Evolutionary conservation across 2,329 filamentous ascomycete genomes (phyloP), one percentile per base, ranked within the genome.

Genomic region (Taxawa tesnikishii): DNA sequence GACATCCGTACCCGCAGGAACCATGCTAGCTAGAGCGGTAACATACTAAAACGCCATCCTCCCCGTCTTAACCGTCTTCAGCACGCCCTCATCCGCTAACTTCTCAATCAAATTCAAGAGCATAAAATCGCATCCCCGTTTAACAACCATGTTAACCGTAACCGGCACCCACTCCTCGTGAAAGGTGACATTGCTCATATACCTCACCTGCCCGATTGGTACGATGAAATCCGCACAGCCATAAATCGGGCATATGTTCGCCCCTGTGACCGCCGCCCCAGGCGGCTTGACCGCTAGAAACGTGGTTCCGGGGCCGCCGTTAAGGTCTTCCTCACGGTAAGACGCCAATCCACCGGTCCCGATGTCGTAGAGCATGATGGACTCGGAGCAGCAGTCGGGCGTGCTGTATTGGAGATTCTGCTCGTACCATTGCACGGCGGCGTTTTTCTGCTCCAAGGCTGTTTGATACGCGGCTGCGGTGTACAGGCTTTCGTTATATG

Each of bases 61-160:
- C 50, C 58, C 58, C 4, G 56, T 56, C 43, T 54, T 56, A 1
- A 62, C 52, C 0, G 47, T 47, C 40, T 45, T 51, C 39, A 62
- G 26, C 6, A 59, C 47, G 1, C 58, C 58, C 24, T 48, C 44
- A 29, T 60, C 51, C 7, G 58, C 57, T 31, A 63, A 37, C 43
- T 46, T 54, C 39, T 59, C 50, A 33, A 59, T 47, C 49, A 63
- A 51, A 18, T 60, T 56, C 36, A 51, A 58, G 15, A 63, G 34
- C 41, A 62, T 48, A 37, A 58, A 58, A 33, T 63, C 60, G 36
- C 60, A 63, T 1, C 59, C 59, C n/a, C 56, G 37, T 39, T 53
- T 57, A 5, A 60, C 59, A 6, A 63, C 51, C 32, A 63, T 39
- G 17, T 54, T 57, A 3, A 62, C 52, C 8, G 58, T 59, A 5